Conservation (phyloP, 2,329 filamentous ascomycete species). For the Fusarium lateritium region DNA sequence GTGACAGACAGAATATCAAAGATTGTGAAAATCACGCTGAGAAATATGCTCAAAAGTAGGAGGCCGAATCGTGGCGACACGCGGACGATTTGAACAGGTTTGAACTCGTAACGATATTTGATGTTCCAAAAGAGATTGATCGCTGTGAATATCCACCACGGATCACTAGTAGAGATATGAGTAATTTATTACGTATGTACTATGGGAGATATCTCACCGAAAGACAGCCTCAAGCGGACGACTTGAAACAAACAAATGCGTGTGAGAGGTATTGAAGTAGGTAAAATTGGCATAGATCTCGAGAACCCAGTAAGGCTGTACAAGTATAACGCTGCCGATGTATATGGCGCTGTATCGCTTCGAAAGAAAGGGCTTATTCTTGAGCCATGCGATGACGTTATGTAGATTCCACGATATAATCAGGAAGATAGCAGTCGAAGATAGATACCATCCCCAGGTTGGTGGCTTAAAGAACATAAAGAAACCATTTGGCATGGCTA, state of each 20-base stretch:
- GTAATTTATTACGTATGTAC: neutral
- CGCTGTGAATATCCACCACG: conserved; percentile 78
- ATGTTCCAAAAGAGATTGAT: conserved; percentile 74
- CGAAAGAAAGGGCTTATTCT: conserved; percentile 72
- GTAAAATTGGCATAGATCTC: conserved; percentile 77
- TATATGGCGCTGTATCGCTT: conserved; percentile 67
- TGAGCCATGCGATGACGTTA: conserved; percentile 78
- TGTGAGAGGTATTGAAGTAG: conserved; percentile 70
- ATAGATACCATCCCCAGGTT: conserved; percentile 75
- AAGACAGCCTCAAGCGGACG: conserved; percentile 73
- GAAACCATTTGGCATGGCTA: conserved; percentile 70
- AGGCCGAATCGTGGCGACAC: conserved; percentile 76
- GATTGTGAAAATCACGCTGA: conserved; percentile 73
- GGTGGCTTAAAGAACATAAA: conserved; percentile 69
- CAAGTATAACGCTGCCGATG: conserved; percentile 70
- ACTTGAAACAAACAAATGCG: conserved; percentile 67
- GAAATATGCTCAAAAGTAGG: conserved; percentile 71
- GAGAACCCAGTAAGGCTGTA: conserved; percentile 74
- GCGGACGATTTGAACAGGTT: conserved; percentile 68
- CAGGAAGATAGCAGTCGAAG: conserved; percentile 71
- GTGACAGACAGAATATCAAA: conserved; percentile 74
- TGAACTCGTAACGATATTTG: conserved; percentile 72
- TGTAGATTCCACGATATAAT: conserved; percentile 76
- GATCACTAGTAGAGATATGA: conserved; percentile 60
- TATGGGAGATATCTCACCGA: conserved; percentile 58